Conservation (phyloP, 2,329 filamentous ascomycete species). For the Helminthosporium solani region DNA sequence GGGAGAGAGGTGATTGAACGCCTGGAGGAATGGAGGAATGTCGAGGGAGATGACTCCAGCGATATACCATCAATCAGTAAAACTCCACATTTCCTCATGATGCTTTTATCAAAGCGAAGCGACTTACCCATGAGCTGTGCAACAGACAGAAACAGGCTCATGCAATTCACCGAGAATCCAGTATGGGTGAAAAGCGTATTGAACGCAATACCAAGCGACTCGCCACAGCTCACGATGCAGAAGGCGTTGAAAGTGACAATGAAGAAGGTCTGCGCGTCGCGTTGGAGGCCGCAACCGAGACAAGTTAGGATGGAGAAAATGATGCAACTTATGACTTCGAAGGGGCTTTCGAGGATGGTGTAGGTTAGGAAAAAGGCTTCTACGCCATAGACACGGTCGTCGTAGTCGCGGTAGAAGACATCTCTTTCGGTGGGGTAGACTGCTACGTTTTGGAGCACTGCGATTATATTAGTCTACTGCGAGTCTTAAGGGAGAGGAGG, state of each 20-base stretch:
- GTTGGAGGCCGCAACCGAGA: conserved; percentile 65
- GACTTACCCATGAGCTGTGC: conserved; percentile 63
- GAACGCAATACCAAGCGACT: conserved; percentile 76
- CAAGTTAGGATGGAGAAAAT: conserved; percentile 65
- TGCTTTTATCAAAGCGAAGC: too few relatives aligned
- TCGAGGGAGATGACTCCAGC: conserved; percentile 68
- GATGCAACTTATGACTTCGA: conserved; percentile 66
- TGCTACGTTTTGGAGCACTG: conserved; percentile 73
- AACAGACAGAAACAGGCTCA: conserved; percentile 67
- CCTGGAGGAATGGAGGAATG: conserved; percentile 65
- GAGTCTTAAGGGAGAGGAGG: background rate
- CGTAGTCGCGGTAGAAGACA: conserved; percentile 75
- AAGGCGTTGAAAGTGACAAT: conserved; percentile 68
- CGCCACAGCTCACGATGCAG: conserved; percentile 71
- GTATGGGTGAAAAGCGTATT: conserved; percentile 74
- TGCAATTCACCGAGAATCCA: conserved; percentile 74
- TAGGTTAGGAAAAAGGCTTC: conserved; percentile 72
- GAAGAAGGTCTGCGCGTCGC: conserved; percentile 66
- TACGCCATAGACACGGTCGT: conserved; percentile 69
- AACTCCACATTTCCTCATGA: too few relatives aligned
- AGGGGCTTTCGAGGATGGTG: conserved; percentile 68
- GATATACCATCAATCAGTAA: conserved; percentile 6
- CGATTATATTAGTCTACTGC: conserved; percentile 2
- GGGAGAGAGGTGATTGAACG: conserved; percentile 70
- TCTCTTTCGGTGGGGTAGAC: conserved; percentile 71